Percentiles rank a stretch among this genome's conserved stretches.
Evolutionary conservation across 495 filamentous ascomycete species (phyloP).

Genomic region (Rostrohypoxylon terebratum): DNA sequence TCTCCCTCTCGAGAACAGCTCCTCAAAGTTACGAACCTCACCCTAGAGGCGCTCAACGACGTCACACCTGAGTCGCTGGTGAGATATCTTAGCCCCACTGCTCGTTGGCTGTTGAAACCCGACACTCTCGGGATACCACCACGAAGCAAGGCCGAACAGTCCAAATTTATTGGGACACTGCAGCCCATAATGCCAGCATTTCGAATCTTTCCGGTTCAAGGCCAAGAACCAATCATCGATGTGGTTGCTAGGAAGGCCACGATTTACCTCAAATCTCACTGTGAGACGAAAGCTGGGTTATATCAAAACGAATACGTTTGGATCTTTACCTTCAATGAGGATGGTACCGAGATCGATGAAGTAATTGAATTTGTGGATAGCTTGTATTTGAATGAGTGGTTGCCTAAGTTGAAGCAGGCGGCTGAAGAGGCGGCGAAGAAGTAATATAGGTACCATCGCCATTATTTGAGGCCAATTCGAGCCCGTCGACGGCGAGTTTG

Average conservation of each 20-base stretch:
- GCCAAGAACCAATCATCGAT: slow-evolving; percentile 38
- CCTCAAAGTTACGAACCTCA: slow-evolving; percentile 34
- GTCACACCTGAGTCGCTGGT: slow-evolving; percentile 39
- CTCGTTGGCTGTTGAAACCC: slow-evolving; percentile 29
- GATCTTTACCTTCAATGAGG: slow-evolving; percentile 46
- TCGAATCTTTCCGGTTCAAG: slow-evolving; percentile 28
- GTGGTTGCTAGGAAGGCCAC: slow-evolving; percentile 40
- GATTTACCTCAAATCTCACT: slow-evolving; percentile 44
- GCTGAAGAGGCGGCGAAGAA: slow-evolving; percentile 18
- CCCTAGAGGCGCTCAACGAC: slow-evolving; percentile 42
- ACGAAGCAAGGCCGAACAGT: slow-evolving; percentile 40
- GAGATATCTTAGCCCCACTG: slow-evolving; percentile 36
- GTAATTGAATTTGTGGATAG: slow-evolving; percentile 53
- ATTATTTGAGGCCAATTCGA: no score
- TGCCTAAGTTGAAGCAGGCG: slow-evolving; percentile 20
- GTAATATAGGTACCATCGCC: background rate
- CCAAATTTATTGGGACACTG: slow-evolving; percentile 26
- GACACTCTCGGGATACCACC: slow-evolving; percentile 27
- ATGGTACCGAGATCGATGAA: slow-evolving; percentile 45
- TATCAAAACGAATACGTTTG: slow-evolving; percentile 53
- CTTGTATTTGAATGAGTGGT: slow-evolving; percentile 32
- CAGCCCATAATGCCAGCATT: slow-evolving; percentile 28
- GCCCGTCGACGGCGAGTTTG: no score
- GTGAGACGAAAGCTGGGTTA: slow-evolving; percentile 43
- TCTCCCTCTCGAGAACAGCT: slow-evolving; percentile 43